These are phyloP conservation scores for Populus hybrid DNA, from an alignment of 441 rosid genomes.

Conservation along the genomic window DNA sequence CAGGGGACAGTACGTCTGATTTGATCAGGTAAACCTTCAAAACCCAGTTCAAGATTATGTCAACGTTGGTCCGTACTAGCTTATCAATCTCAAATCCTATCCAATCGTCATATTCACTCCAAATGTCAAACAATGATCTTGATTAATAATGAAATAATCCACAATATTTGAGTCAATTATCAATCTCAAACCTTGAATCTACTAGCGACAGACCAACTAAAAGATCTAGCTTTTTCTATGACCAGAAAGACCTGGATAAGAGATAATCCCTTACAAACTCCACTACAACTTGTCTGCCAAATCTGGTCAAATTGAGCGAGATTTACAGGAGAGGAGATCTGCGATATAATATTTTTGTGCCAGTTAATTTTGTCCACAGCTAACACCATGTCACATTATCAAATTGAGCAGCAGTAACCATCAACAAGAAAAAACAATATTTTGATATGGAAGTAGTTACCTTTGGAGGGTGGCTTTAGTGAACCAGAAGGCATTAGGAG, in stretches of 20 bases:
- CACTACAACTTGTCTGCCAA: neutral
- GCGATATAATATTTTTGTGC: neutral
- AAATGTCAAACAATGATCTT: neutral
- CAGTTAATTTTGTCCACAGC: neutral
- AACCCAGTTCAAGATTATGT: neutral
- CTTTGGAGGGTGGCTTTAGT: conserved; percentile 84
- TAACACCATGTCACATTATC: neutral
- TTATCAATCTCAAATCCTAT: neutral
- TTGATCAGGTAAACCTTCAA: neutral
- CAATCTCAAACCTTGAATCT: neutral
- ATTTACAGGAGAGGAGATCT: neutral
- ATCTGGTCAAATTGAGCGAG: neutral
- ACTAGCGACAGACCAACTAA: neutral
- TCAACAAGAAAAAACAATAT: neutral
- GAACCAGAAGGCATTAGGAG: conserved; percentile 61
- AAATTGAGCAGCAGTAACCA: neutral
- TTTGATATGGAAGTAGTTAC: conserved; percentile 23
- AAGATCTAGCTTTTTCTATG: neutral
- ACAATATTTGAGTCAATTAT: neutral
- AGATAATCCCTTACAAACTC: neutral
- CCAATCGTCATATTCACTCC: neutral
- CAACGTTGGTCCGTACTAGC: neutral
- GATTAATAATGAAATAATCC: neutral
- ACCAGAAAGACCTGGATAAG: neutral
- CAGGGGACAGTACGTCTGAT: neutral